phyloP scores from a whole-genome alignment of 352 stramenopile species.

The Phytophthora melonis region DNA sequence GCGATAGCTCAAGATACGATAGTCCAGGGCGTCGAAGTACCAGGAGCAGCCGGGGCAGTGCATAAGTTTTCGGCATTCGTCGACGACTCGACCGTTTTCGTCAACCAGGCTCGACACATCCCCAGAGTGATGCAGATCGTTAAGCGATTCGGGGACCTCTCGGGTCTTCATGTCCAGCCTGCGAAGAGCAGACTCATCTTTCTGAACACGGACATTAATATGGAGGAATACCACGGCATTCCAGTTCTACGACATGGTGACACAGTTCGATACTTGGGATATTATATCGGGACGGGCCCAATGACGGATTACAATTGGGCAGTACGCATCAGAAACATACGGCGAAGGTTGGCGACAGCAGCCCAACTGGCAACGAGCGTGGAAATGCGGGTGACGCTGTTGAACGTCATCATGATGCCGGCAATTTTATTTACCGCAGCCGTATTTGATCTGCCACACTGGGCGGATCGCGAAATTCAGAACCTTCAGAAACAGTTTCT shows the following conservation, averaged over 20 bases:
- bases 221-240: too few species aligned
- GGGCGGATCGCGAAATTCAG: background rate
- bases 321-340: background rate
- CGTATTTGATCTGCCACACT: background rate
- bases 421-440: background rate
- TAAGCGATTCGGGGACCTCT: too few species aligned
- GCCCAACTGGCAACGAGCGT: background rate
- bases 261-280: too few species aligned
- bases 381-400: background rate
- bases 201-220: too few species aligned
- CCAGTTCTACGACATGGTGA: too few species aligned
- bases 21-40: too few species aligned
- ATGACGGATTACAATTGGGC: background rate
- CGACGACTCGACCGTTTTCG: conserved; percentile 9
- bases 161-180: too few species aligned
- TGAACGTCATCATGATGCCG: background rate
- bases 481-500: background rate
- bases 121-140: too few species aligned
- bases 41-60: too few species aligned
- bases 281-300: background rate
- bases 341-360: background rate
- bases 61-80: too few species aligned
- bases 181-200: too few species aligned
- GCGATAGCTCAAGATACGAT: too few species aligned
- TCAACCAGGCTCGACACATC: background rate